phyloP scores from a whole-genome alignment of 495 filamentous ascomycete species.

The Cercophora samala region DNA sequence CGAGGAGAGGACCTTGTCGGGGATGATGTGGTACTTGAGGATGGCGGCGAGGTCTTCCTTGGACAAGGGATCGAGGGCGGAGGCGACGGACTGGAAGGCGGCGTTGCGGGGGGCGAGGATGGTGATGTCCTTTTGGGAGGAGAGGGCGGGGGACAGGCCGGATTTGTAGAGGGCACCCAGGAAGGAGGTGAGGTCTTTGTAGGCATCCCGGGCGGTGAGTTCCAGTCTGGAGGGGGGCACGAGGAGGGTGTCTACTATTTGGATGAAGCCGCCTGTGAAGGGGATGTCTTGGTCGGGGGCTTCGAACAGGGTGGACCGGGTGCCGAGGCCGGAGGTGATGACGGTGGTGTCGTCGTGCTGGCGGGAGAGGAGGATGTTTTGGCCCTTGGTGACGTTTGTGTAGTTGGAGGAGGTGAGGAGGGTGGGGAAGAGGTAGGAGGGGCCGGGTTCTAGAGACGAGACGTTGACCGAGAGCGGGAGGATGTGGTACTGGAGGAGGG shows the following conservation, averaged over 20 bases:
- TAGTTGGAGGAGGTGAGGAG: slow-evolving; percentile 48
- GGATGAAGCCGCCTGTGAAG: slow-evolving; percentile 60
- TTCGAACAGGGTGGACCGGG: slow-evolving; percentile 33
- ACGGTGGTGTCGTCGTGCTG: slow-evolving; percentile 24
- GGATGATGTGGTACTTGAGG: slow-evolving; percentile 55
- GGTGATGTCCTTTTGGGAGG: slow-evolving; percentile 48
- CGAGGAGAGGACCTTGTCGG: slow-evolving; percentile 49
- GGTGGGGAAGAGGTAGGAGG: slow-evolving; percentile 51
- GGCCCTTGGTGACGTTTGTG: slow-evolving; percentile 41
- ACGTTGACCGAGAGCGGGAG: slow-evolving; percentile 51
- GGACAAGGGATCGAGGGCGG: slow-evolving; percentile 45
- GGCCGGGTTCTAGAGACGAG: slow-evolving; percentile 35
- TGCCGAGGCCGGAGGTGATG: slow-evolving; percentile 24
- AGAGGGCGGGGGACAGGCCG: slow-evolving; percentile 41
- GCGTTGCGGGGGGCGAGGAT: slow-evolving; percentile 60
- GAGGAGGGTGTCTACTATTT: slow-evolving; percentile 58
- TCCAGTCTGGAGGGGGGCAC: slow-evolving; percentile 52
- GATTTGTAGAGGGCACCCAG: slow-evolving; percentile 50
- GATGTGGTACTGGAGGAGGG: slow-evolving; percentile 59
- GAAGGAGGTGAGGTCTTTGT: slow-evolving; percentile 51
- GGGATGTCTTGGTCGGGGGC: slow-evolving; percentile 41
- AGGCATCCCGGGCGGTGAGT: slow-evolving; percentile 43
- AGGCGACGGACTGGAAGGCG: slow-evolving; percentile 58
- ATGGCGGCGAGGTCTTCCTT: slow-evolving; percentile 44
- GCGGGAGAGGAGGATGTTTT: slow-evolving; percentile 31